Conservation (phyloP, 768 basidiomycete genomes). For the Lanmaoa rubissima region DNA sequence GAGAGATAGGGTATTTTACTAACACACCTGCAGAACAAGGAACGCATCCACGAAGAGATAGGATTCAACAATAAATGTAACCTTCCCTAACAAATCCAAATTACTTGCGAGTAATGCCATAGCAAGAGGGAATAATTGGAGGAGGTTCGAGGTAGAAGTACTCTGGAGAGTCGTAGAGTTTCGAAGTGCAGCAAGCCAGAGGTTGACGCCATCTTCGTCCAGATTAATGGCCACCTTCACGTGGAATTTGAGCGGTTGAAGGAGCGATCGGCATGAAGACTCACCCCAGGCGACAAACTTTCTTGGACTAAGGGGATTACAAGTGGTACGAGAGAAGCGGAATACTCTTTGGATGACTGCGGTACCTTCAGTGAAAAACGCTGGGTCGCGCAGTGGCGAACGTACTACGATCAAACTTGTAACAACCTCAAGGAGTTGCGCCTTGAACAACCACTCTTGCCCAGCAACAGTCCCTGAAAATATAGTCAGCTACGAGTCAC, state of each 20-base stretch:
- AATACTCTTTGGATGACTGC: constrained; percentile 67
- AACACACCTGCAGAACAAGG: constrained; percentile 59
- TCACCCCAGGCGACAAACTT: constrained; percentile 56
- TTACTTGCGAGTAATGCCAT: constrained; percentile 62
- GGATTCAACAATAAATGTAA: constrained; percentile 67
- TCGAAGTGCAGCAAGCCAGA: constrained; percentile 73
- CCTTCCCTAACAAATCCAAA: constrained; percentile 70
- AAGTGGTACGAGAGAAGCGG: constrained; percentile 50
- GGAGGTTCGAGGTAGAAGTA: constrained; percentile 49
- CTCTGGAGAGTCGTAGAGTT: constrained; percentile 57
- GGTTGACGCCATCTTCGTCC: constrained; percentile 72
- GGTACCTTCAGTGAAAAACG: not conserved
- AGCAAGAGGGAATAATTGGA: constrained; percentile 64
- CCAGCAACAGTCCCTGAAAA: constrained; percentile 63
- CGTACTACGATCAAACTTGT: constrained; percentile 67
- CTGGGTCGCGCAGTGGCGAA: not conserved
- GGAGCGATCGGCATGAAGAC: constrained; percentile 12
- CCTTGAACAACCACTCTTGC: constrained; percentile 71
- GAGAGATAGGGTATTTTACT: not conserved
- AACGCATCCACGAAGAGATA: constrained; percentile 74
- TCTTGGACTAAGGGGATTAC: constrained; percentile 66
- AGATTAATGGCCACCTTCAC: constrained; percentile 61
- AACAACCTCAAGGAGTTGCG: constrained; percentile 64
- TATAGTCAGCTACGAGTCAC: constrained; percentile 4
- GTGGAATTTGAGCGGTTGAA: not conserved